Base-by-base conservation (phyloP, 352 stramenopile genomes). In the Phytophthora brassicae region DNA sequence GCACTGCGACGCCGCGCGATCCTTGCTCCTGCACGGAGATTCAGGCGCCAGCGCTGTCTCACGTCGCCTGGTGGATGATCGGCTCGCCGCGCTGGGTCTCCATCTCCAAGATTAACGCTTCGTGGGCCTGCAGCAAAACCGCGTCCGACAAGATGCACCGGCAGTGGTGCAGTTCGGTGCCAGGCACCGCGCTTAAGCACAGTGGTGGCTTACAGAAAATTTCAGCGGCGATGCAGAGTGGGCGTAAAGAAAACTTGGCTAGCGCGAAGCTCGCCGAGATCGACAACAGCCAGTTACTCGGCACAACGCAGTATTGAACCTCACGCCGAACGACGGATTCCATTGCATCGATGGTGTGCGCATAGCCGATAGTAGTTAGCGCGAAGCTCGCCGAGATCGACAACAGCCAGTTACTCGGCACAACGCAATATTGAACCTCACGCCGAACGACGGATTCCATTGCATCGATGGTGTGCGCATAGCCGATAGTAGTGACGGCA, bases 221-320 rank as follows among this genome's bases (percentile, higher is more conserved):
- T 13, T 57, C 36, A 1, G 35, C 50, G 50, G 33, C 50, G 20
- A 38, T 47, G 22, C 31, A 28, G 2, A 57, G 22, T 22, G 35
- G 36, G 6, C 12, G 35, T 31, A 36, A 35, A 9, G 33, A 2
- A 14, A 57, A 48, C 13, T 46, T 17, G 36, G 13, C 12, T 14
- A 48, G 35, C 0, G 20, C 11, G 13, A 43, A 20, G 20, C 28
- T 31, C 13, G 43, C 41, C 24, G 20, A 17, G 16, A 57, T n/a
- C 2, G 35, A 39, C 11, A 57, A 22, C 22, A 57, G 38, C 38
- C 22, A 39, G 16, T 4, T 20, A 4, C 33, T 57, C 20, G 28
- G 50, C 3, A 57, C 6, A 11, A 57, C 22, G 16, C 36, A 41
- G 38, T 39, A 57, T 9, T 47, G 35, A 20, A 57, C 23, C 14